phyloP scores from a whole-genome alignment of 1,284 basidiomycete genomes.

The Marasmius oreades region DNA sequence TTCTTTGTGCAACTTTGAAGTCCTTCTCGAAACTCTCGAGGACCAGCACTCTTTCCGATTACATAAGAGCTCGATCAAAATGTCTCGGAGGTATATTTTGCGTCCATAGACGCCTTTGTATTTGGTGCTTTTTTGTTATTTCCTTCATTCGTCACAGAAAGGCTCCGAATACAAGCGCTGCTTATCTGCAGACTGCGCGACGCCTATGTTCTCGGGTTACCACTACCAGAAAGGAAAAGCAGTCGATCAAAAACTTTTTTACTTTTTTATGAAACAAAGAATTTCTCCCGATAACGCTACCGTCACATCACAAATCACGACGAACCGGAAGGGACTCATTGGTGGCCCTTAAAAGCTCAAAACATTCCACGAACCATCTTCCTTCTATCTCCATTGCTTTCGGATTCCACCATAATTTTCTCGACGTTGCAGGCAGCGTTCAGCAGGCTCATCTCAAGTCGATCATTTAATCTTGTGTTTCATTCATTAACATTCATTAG shows the following conservation, averaged over 20 bases:
- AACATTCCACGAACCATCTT: conserved; percentile 8
- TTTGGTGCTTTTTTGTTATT: not conserved
- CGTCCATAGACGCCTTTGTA: too few species aligned
- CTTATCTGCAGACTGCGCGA: too few species aligned
- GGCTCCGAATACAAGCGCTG: too few species aligned
- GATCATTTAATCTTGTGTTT: conserved; percentile 13
- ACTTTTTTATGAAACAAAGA: not conserved
- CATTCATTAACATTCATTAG: not conserved
- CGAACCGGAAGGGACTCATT: not conserved
- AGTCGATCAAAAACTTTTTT: not conserved
- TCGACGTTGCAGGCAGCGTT: conserved; percentile 28
- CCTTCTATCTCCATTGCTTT: conserved; percentile 3
- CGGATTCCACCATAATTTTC: conserved; percentile 12
- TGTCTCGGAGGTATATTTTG: too few species aligned
- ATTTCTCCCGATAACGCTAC: not conserved
- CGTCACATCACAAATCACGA: not conserved
- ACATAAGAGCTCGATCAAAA: too few species aligned
- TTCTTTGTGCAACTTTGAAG: not conserved
- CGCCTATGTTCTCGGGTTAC: not conserved
- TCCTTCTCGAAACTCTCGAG: not conserved
- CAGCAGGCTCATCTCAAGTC: not conserved
- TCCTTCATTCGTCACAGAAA: not conserved
- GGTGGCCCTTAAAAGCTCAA: conserved; percentile 14
- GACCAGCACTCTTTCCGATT: too few species aligned
- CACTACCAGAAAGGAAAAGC: not conserved